Conservation (phyloP, 2,329 filamentous ascomycete species). For the Colletotrichum sp. region DNA sequence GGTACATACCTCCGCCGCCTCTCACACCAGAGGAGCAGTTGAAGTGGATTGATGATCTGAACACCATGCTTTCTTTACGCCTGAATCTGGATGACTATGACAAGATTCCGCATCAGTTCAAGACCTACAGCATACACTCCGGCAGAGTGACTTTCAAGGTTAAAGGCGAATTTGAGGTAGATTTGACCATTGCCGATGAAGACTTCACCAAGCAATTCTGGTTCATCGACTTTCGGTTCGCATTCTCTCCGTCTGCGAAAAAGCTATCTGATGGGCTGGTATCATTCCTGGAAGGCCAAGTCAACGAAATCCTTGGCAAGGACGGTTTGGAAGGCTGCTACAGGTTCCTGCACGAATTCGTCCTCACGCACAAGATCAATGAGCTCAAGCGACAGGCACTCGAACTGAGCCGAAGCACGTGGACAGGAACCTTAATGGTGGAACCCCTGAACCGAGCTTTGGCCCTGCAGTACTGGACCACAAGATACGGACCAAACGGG, state of each 20-base stretch:
- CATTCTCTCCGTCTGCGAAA: constrained; percentile 73
- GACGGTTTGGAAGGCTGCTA: constrained; percentile 83
- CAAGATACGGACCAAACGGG: constrained; percentile 58
- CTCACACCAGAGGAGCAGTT: constrained; percentile 75
- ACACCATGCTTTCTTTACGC: constrained; percentile 81
- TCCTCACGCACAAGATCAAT: constrained; percentile 88
- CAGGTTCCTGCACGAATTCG: constrained; percentile 83
- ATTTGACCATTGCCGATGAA: constrained; percentile 89
- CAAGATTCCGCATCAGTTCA: constrained; percentile 75
- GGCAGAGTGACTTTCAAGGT: constrained; percentile 92
- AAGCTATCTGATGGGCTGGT: constrained; percentile 68
- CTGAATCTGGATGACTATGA: constrained; percentile 86
- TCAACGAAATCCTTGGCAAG: constrained; percentile 73
- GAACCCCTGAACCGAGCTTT: constrained; percentile 83
- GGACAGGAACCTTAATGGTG: constrained; percentile 79
- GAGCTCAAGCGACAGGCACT: constrained; percentile 80
- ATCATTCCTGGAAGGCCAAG: constrained; percentile 68
- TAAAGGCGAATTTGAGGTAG: constrained; percentile 85
- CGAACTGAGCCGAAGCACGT: constrained; percentile 71
- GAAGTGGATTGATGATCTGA: constrained; percentile 78
- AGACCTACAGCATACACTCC: constrained; percentile 77
- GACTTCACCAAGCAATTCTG: constrained; percentile 84
- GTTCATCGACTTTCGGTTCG: constrained; percentile 90
- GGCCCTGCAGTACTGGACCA: constrained; percentile 89
- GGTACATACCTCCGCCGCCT: constrained; percentile 76